Percentiles rank a stretch among this genome's conserved stretches.
Evolutionary conservation across 805 yeast genomes (phyloP).

Genomic region (Yamadazyma olivae): DNA sequence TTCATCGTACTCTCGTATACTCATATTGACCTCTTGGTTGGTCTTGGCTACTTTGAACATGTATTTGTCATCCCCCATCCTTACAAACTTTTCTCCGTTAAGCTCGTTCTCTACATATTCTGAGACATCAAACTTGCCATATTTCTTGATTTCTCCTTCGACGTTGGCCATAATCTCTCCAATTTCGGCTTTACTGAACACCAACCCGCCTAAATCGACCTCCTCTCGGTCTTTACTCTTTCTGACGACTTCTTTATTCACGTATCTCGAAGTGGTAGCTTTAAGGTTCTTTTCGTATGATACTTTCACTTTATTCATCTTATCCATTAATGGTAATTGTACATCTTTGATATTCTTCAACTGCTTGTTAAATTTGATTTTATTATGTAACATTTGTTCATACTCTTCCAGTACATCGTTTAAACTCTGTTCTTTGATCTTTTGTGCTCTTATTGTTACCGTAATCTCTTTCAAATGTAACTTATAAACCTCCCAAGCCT

Average conservation of each 20-base stretch:
- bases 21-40: conserved; percentile 9
- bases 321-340: conserved; percentile 34
- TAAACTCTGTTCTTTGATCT: conserved; percentile 14
- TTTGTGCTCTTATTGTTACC: conserved; percentile 15
- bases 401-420: conserved; percentile 20
- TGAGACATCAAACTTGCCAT: not conserved
- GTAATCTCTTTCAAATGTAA: conserved; percentile 21
- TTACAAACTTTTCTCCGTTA: conserved; percentile 4
- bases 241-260: not conserved
- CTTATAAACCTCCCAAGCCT: conserved; percentile 21
- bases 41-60: conserved; percentile 9
- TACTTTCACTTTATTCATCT: conserved; percentile 24
- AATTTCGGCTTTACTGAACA: conserved; percentile 10
- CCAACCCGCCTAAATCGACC: conserved; percentile 4
- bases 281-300: conserved; percentile 20
- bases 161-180: not conserved
- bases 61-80: conserved; percentile 9
- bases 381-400: conserved; percentile 16
- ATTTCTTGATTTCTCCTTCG: not conserved
- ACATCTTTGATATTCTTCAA: conserved; percentile 22
- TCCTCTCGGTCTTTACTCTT: not conserved
- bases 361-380: conserved; percentile 13
- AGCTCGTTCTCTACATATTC: not conserved
- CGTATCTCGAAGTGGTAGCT: not conserved
- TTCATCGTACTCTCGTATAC: conserved; percentile 30